Conservation (phyloP, 2,329 filamentous ascomycete genomes). For the Aquanectria penicillioides region DNA sequence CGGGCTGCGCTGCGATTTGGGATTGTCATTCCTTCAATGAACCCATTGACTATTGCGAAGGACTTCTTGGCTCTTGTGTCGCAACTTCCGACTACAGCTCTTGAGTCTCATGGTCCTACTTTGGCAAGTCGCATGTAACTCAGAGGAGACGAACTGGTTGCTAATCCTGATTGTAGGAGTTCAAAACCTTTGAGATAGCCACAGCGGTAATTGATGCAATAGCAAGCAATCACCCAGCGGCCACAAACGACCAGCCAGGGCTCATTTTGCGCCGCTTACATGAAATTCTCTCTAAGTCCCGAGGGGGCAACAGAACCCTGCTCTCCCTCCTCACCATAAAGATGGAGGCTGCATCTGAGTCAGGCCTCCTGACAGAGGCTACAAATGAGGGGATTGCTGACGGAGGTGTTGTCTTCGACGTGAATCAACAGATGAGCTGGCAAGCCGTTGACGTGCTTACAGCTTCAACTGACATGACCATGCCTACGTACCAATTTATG, state of each 20-base stretch:
- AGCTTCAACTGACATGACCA: slow-evolving; percentile 27
- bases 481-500: slow-evolving; percentile 42
- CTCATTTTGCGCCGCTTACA: slow-evolving; percentile 52
- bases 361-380: slow-evolving; percentile 23
- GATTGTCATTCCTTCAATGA: slow-evolving; percentile 42
- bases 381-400: slow-evolving; percentile 11
- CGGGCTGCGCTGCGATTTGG: slow-evolving; percentile 49
- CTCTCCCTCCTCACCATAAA: slow-evolving; percentile 47
- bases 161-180: slow-evolving; percentile 43
- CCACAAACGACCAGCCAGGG: slow-evolving; percentile 39
- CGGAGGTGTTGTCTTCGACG: slow-evolving; percentile 19
- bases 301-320: slow-evolving; percentile 54
- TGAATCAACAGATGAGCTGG: slow-evolving; percentile 24
- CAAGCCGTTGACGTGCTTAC: slow-evolving; percentile 30
- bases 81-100: slow-evolving; percentile 54
- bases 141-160: fast-evolving
- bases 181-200: slow-evolving; percentile 59
- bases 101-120: slow-evolving; percentile 60
- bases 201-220: slow-evolving; percentile 55
- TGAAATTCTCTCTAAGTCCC: slow-evolving; percentile 51
- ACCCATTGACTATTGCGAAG: slow-evolving; percentile 56
- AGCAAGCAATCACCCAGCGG: slow-evolving; percentile 37
- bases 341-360: slow-evolving; percentile 38
- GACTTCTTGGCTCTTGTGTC: slow-evolving; percentile 57
- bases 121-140: slow-evolving; percentile 42